Base-by-base conservation (phyloP, 176 grass and related monocot genomes). In the Bolboschoenus planiculmis region DNA sequence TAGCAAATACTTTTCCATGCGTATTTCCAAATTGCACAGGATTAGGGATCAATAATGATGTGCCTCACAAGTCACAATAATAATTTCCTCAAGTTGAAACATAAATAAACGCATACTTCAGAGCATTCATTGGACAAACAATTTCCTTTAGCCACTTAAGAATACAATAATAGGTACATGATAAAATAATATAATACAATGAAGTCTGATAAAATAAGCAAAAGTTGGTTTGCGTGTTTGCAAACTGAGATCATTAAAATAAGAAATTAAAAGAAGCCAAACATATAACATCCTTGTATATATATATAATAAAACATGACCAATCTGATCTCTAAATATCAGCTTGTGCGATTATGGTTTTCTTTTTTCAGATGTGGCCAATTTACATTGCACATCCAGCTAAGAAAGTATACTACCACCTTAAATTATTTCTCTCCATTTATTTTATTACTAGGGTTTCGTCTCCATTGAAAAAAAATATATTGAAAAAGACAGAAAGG, bases 71-170 rank as follows among this genome's bases (percentile, higher is more conserved):
- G 39, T 76, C 26, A 76, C 71, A 51, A 51, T 51, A 75, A 76
- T 76, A 51, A 24, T 51, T 31, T 76, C 43, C n/a, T n/a, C 43
- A 30, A 31, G 6, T 76, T n/a, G n/a, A n/a, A 13, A 76, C 24
- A 72, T 18, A 76, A 76, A 51, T 3, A 53, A 51, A 77, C 6
- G 6, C 42, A 77, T 4, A 53, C 46, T 77, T 14, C 72, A 53
- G 72, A 20, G 72, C 29, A 53, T 26, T 33, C 44, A 77, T 77
- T 53, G 72, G 72, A 24, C 26, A 53, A 48, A 50, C 44, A 50
- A 77, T 77, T 77, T 77, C 46, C 27, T 33, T 77, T 31, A 77
- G 42, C 72, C 44, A 53, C 26, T 77, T 77, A 26, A 77, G 47
- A 33, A 50, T 53, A 77, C 31, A 53, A 77, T 51, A 77, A 77